phyloP scores from a whole-genome alignment of 768 basidiomycete species.

The Infundibulicybe gibba region DNA sequence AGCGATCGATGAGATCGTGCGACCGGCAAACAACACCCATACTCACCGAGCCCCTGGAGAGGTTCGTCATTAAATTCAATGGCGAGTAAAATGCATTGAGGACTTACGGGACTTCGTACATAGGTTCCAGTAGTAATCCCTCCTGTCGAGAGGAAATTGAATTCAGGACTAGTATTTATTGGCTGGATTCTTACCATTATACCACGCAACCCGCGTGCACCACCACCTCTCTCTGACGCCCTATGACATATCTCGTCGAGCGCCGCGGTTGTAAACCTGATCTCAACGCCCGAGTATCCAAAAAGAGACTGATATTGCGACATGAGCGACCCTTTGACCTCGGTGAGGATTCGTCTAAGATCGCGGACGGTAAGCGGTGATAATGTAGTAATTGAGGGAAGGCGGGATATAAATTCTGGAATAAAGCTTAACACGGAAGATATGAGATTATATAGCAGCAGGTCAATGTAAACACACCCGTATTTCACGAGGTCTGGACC shows the following conservation, averaged over 20 bases:
- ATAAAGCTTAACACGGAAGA: conserved; percentile 57
- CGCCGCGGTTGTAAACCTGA: conserved; percentile 81
- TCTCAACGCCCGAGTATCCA: conserved; percentile 78
- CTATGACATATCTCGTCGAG: conserved; percentile 78
- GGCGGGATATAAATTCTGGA: conserved; percentile 90
- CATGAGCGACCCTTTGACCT: conserved; percentile 87
- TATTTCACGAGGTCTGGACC: conserved; percentile 75
- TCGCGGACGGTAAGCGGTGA: conserved; percentile 76
- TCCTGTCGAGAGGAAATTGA: conserved; percentile 47
- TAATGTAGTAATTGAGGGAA: conserved; percentile 90
- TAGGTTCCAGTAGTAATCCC: conserved; percentile 75
- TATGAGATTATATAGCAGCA: background rate
- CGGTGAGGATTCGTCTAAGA: conserved; percentile 85
- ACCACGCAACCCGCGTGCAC: conserved; percentile 85
- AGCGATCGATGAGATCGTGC: conserved; percentile 3
- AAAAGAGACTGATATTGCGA: conserved; percentile 88
- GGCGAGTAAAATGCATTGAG: background rate
- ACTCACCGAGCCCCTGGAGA: background rate
- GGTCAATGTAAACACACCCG: conserved; percentile 41
- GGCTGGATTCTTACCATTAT: conserved; percentile 60
- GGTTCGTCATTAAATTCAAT: background rate
- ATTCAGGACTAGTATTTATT: background rate
- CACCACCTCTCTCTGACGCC: conserved; percentile 80
- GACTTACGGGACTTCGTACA: conserved; percentile 91
- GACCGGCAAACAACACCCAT: conserved; percentile 1